A percentile compares a stretch with the other conserved stretches of the same genome.
Evolutionary conservation across 768 basidiomycete genomes (phyloP).

Genomic region (Pleurotus pulmonarius): DNA sequence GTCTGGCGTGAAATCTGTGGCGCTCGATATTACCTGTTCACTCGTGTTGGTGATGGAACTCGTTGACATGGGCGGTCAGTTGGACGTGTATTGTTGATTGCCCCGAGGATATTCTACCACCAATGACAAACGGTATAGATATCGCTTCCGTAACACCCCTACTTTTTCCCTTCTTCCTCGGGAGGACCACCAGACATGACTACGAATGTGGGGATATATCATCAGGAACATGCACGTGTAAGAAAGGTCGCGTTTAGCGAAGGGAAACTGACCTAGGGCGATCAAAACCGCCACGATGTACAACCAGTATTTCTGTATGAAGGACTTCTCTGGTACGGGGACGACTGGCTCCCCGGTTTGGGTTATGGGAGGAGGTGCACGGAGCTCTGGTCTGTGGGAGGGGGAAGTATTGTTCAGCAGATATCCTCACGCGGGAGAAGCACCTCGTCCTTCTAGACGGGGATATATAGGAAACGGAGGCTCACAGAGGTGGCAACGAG

Average conservation of each 20-base stretch:
- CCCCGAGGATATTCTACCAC: background rate
- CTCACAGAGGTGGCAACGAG: conserved; percentile 56
- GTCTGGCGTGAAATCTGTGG: too few relatives aligned
- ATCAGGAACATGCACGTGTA: background rate
- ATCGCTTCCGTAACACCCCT: background rate
- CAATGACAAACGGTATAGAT: background rate
- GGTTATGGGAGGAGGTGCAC: conserved; percentile 64
- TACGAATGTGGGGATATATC: background rate
- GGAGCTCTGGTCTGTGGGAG: conserved; percentile 57
- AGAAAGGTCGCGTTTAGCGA: background rate
- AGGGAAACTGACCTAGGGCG: conserved; percentile 45
- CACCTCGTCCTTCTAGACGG: background rate
- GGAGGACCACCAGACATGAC: conserved; percentile 1
- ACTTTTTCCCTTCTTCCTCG: conserved; percentile 1
- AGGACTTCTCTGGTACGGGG: conserved; percentile 66
- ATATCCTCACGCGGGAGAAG: background rate
- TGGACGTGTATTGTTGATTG: background rate
- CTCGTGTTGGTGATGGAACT: background rate
- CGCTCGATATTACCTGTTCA: too few relatives aligned
- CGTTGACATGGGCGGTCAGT: background rate
- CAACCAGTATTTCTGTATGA: conserved; percentile 90
- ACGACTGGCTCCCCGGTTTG: conserved; percentile 51
- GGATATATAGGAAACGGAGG: conserved; percentile 6
- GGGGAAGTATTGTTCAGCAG: conserved; percentile 1
- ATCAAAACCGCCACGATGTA: conserved; percentile 62